These are phyloP conservation scores for Cafeteria roenbergensis DNA, from an alignment of 108 stramenopile genomes.

Conservation along the genomic window DNA sequence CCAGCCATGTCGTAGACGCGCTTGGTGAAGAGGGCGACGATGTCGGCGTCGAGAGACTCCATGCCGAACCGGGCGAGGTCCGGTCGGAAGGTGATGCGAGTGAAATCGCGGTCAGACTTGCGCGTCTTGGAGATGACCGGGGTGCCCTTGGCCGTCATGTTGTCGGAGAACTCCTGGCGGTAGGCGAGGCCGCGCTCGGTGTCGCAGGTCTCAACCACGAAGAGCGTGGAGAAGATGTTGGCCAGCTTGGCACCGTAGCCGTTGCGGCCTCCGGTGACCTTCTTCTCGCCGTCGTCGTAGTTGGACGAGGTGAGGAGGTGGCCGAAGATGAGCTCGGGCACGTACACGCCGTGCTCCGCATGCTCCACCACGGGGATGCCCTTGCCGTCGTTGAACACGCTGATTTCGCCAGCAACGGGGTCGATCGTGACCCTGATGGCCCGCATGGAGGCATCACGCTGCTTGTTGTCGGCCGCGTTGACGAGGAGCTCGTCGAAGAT, in stretches of 20 bases:
- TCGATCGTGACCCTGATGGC: conserved; percentile 72
- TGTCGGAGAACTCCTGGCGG: conserved; percentile 67
- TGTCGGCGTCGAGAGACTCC: conserved; percentile 71
- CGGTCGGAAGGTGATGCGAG: conserved; percentile 87
- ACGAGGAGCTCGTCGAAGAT: conserved; percentile 99
- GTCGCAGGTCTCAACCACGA: conserved; percentile 79
- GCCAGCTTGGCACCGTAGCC: conserved; percentile 98
- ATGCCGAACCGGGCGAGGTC: conserved; percentile 82
- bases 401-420: conserved; percentile 53
- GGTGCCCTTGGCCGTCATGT: conserved; percentile 64
- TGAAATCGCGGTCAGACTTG: conserved; percentile 59
- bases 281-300: conserved; percentile 87
- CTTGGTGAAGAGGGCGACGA: conserved; percentile 68
- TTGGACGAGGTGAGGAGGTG: conserved; percentile 90
- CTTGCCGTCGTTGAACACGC: conserved; percentile 81
- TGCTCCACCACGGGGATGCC: conserved; percentile 51
- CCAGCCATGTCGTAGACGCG: conserved; percentile 98
- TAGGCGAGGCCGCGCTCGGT: conserved; percentile 54
- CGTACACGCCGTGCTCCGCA: conserved; percentile 45
- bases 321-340: conserved; percentile 92
- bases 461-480: conserved; percentile 99
- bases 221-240: conserved; percentile 82
- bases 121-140: conserved; percentile 35
- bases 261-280: conserved; percentile 91
- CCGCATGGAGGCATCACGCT: conserved; percentile 87